Percentiles rank a stretch among this genome's conserved stretches.
Evolutionary conservation across 345 rosid genomes (phyloP).

Genomic region (Diplotaxis tenuifolia): DNA sequence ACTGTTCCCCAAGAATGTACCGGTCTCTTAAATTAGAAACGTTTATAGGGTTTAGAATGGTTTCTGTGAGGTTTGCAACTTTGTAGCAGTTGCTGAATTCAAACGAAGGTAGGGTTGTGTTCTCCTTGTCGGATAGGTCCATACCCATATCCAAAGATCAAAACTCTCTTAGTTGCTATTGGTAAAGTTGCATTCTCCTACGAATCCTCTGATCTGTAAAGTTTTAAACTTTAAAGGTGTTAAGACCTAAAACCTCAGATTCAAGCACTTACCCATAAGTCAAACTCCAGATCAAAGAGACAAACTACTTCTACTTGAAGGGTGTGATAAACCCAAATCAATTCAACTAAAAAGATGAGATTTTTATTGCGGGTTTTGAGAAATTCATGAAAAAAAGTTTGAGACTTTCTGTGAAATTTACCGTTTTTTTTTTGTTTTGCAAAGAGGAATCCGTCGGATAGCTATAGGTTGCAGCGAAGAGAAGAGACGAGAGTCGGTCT

Average conservation of each 20-base stretch:
- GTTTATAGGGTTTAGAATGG: constrained; percentile 52
- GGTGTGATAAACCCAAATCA: background rate
- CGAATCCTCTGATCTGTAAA: constrained; percentile 29
- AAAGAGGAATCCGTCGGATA: constrained; percentile 30
- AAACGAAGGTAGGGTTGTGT: constrained; percentile 30
- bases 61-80: constrained; percentile 43
- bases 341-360: background rate
- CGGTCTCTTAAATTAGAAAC: constrained; percentile 62
- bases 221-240: background rate
- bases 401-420: background rate
- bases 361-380: background rate
- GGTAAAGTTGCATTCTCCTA: constrained; percentile 20
- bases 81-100: constrained; percentile 47
- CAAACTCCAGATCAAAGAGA: constrained; percentile 30
- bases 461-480: constrained; percentile 32
- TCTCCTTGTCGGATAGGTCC: constrained; percentile 44
- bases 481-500: constrained; percentile 25
- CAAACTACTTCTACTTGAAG: constrained; percentile 1
- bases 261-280: constrained; percentile 19
- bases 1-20: constrained; percentile 60
- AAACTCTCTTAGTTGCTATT: constrained; percentile 17
- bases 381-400: background rate
- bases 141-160: constrained; percentile 41
- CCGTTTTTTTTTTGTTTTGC: constrained; percentile 1
- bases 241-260: constrained; percentile 14